These are phyloP conservation scores for Salix udensis DNA, from an alignment of 345 rosid species.

Conservation along the genomic window DNA sequence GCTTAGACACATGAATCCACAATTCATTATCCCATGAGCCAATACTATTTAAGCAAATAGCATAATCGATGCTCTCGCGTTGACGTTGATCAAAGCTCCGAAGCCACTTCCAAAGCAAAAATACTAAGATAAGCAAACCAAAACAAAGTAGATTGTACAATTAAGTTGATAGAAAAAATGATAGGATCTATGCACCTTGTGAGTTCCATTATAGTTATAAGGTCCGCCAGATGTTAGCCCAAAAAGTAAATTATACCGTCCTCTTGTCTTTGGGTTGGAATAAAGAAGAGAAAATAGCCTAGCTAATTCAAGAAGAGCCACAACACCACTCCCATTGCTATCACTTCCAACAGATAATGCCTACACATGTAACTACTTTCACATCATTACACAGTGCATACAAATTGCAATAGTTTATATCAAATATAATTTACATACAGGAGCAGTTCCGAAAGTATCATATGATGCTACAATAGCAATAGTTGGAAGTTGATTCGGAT, in stretches of 20 bases:
- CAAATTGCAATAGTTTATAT: not conserved
- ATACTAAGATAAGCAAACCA: constrained; percentile 7
- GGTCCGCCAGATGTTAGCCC: constrained; percentile 97
- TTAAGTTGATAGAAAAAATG: constrained; percentile 6
- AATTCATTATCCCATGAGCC: constrained; percentile 76
- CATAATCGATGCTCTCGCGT: constrained; percentile 96
- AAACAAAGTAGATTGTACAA: not conserved
- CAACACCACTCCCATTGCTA: constrained; percentile 95
- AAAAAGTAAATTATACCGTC: constrained; percentile 88
- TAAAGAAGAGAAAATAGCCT: constrained; percentile 88
- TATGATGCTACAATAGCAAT: constrained; percentile 94
- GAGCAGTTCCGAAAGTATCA: constrained; percentile 96
- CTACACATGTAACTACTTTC: constrained; percentile 40
- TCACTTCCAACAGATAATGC: constrained; percentile 93
- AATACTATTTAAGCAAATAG: constrained; percentile 91
- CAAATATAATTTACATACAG: constrained; percentile 47
- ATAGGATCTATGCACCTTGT: constrained; percentile 52
- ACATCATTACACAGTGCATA: not conserved
- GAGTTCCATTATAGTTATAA: constrained; percentile 93
- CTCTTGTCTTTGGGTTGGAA: constrained; percentile 93
- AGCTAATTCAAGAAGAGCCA: constrained; percentile 91
- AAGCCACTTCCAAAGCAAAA: constrained; percentile 72
- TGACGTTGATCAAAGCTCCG: constrained; percentile 91
- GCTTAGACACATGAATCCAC: constrained; percentile 86
- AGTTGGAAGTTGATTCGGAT: constrained; percentile 80